phyloP scores from a whole-genome alignment of 78 protist genomes.

The Anaeramoeba flamelloides region DNA sequence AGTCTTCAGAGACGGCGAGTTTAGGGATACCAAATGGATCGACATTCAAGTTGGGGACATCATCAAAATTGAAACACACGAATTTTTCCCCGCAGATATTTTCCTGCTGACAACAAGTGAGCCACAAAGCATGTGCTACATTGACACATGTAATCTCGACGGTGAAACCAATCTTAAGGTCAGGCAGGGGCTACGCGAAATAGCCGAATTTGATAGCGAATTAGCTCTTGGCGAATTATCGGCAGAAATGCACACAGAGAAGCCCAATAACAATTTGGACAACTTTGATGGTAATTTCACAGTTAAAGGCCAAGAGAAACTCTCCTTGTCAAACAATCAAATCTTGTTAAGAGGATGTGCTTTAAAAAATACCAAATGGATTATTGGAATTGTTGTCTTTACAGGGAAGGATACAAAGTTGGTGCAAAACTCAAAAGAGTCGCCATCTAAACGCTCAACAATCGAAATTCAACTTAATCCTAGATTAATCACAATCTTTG shows the following conservation, averaged over 20 bases:
- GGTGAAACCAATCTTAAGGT: constrained; percentile 47
- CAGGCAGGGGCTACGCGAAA: constrained; percentile 1
- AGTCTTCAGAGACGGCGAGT: background rate
- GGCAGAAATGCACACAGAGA: background rate
- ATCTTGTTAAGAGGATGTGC: constrained; percentile 18
- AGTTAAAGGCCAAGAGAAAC: no score
- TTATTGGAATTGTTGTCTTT: constrained; percentile 7
- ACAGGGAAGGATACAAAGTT: constrained; percentile 7
- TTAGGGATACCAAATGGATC: background rate
- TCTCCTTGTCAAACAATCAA: constrained; percentile 9
- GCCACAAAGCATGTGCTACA: constrained; percentile 13
- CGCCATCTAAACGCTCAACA: background rate
- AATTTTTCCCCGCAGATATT: constrained; percentile 1
- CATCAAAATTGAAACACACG: constrained; percentile 6
- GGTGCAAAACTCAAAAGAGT: no score
- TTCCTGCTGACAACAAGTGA: background rate
- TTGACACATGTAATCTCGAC: constrained; percentile 57
- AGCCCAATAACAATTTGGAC: background rate
- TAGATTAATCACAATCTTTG: background rate
- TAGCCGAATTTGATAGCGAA: no score
- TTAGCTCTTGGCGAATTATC: no score
- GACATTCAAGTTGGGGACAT: constrained; percentile 38
- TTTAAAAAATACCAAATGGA: constrained; percentile 61
- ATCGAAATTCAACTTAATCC: background rate
- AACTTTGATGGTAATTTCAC: constrained; percentile 13